Percentiles rank a stretch among this genome's conserved stretches.
phyloP scores from a whole-genome alignment of 1,284 basidiomycete species.

The Cryptococcus amylolentus region DNA sequence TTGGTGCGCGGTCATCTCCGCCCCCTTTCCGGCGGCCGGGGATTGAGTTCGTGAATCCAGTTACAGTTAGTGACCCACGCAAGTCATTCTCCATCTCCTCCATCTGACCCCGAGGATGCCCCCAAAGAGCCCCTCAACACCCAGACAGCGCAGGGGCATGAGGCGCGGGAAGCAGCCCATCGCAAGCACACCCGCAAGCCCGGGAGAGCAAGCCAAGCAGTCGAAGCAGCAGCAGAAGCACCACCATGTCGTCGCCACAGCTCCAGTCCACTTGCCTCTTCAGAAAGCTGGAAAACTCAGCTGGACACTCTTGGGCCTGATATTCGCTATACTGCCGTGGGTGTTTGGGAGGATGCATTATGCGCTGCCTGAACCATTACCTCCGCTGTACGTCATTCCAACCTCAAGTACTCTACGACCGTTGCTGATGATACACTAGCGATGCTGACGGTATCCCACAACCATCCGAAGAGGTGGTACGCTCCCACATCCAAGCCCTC shows the following conservation, averaged over 20 bases:
- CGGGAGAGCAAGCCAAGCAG: too few relatives aligned
- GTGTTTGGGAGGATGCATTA: constrained; percentile 15
- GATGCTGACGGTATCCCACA: constrained; percentile 31
- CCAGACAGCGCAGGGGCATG: too few relatives aligned
- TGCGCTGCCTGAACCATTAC: constrained; percentile 8
- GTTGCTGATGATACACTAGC: constrained; percentile 8
- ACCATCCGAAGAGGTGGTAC: constrained; percentile 38
- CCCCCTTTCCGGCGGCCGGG: too few relatives aligned
- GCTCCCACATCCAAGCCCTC: constrained; percentile 40
- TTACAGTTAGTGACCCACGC: too few relatives aligned
- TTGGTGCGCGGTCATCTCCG: too few relatives aligned
- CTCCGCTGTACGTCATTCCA: constrained; percentile 9
- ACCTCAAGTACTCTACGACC: neutral
- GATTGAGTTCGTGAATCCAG: too few relatives aligned
- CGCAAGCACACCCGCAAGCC: too few relatives aligned
- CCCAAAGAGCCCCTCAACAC: too few relatives aligned
- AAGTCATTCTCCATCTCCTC: too few relatives aligned
- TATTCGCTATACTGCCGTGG: constrained; percentile 11
- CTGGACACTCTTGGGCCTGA: constrained; percentile 10
- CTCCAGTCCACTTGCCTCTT: neutral
- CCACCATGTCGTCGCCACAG: neutral
- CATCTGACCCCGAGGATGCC: too few relatives aligned
- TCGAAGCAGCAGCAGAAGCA: neutral
- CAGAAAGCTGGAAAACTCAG: constrained; percentile 4
- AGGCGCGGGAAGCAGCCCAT: too few relatives aligned